phyloP scores from a whole-genome alignment of 2,329 filamentous ascomycete species.

The Exophiala calicioides region DNA sequence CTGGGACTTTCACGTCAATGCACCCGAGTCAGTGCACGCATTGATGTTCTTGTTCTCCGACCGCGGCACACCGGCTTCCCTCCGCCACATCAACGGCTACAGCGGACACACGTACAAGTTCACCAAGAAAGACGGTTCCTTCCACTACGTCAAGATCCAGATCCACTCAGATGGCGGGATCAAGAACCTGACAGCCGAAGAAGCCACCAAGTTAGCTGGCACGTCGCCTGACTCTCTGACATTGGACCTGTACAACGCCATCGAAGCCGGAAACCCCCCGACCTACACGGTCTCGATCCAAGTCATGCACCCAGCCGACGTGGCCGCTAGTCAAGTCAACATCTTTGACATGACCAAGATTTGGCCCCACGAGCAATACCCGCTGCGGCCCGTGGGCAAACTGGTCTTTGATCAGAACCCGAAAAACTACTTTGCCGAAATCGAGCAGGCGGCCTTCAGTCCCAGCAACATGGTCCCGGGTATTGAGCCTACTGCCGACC shows the following conservation, averaged over 20 bases:
- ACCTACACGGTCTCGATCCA: slow-evolving; percentile 67
- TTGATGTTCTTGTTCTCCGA: slow-evolving; percentile 68
- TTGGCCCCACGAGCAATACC: slow-evolving; percentile 65
- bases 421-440: slow-evolving; percentile 67
- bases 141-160: slow-evolving; percentile 67
- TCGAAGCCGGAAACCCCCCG: slow-evolving; percentile 61
- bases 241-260: slow-evolving; percentile 65
- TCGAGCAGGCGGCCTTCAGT: slow-evolving; percentile 66
- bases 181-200: slow-evolving; percentile 60
- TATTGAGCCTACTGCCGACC: slow-evolving; percentile 63
- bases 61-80: slow-evolving; percentile 65
- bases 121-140: slow-evolving; percentile 65
- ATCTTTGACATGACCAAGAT: slow-evolving; percentile 71
- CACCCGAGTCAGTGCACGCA: slow-evolving; percentile 65
- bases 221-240: slow-evolving; percentile 65
- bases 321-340: slow-evolving; percentile 62
- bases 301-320: slow-evolving; percentile 62
- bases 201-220: slow-evolving; percentile 56
- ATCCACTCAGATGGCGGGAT: slow-evolving; percentile 64
- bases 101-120: slow-evolving; percentile 68
- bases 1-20: slow-evolving; percentile 64
- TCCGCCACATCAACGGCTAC: slow-evolving; percentile 68
- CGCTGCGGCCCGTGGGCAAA: slow-evolving; percentile 61
- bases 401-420: slow-evolving; percentile 66
- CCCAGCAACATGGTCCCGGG: slow-evolving; percentile 67